Evolutionary conservation across 345 rosid species (phyloP), one percentile per base, ranked within the genome.

Genomic region (Murraya koenigii): DNA sequence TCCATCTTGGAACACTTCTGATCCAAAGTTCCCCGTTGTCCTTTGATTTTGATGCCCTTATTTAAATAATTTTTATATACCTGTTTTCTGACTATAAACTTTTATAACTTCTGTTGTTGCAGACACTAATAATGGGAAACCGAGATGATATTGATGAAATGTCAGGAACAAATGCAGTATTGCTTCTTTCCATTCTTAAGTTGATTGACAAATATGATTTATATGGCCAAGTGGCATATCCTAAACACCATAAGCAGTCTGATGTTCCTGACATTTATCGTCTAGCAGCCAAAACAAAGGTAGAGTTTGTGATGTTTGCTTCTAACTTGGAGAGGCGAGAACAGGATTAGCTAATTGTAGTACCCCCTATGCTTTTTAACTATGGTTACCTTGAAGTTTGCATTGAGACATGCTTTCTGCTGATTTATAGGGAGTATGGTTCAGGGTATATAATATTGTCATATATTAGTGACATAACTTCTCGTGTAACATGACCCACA

Each of bases 61-160:
- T 25, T 25, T 15, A 6, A 26, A 28, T 26, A 19, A 22, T 70
- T 36, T 77, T 78, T 30, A 39, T 22, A 39, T 41, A 36, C 60
- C 35, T 54, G 59, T 35, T 70, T 41, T 54, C 30, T 66, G 9
- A 47, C 56, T 11, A 23, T 41, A 25, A 63, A 1, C 63, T 69
- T 78, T 22, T 22, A 25, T 2, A 54, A 75, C 44, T 56, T 20
- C 19, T 71, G n/a, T 36, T 83, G 39, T 32, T 86, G 76, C 91
- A 93, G 97, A 89, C 92, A 36, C 83, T 93, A 52, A 84, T 93
- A 77, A 91, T 93, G 97, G 97, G 95, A 55, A 93, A 93, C 77
- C 80, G 97, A 72, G 91, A 88, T 75, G 91, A 88, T 73, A 91
- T 91, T 70, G 95, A 91, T 78, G 95, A 91, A 79, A 84, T 93